Evolutionary conservation across 228 moss, liverwort and hornwort species (phyloP).

Genomic region (Sphagnum magellanicum): DNA sequence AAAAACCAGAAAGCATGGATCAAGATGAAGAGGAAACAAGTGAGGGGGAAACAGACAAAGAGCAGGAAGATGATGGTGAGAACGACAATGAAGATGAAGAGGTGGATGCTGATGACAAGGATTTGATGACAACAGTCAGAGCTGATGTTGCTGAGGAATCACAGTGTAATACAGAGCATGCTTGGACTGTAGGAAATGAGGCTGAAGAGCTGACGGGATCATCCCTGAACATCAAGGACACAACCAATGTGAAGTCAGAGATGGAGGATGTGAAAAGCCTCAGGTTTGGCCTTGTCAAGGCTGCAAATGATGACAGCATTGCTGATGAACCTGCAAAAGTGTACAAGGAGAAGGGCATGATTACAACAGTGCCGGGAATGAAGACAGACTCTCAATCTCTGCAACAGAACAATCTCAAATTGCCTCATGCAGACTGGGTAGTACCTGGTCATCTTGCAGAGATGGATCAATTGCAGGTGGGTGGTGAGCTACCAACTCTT

Average conservation of each 20-base stretch:
- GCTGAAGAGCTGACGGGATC: too few relatives aligned
- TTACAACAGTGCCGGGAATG: neutral
- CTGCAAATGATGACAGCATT: slow-evolving; percentile 5
- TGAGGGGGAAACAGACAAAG: slow-evolving; percentile 10
- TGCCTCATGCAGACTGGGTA: neutral
- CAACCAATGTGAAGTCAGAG: neutral
- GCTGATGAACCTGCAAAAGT: neutral
- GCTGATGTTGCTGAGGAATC: neutral
- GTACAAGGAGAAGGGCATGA: too few relatives aligned
- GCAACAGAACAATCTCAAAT: neutral
- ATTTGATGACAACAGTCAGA: too few relatives aligned
- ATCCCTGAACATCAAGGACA: neutral
- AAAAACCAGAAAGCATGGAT: slow-evolving; percentile 7
- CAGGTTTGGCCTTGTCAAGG: neutral
- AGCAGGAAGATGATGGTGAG: slow-evolving; percentile 10
- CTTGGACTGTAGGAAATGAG: too few relatives aligned
- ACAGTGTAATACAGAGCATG: neutral
- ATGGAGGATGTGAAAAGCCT: neutral
- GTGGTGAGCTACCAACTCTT: slow-evolving; percentile 10
- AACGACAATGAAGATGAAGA: neutral
- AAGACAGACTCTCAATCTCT: neutral
- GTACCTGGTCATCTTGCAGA: neutral
- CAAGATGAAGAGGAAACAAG: slow-evolving; percentile 12
- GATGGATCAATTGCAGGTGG: neutral
- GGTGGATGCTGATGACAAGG: neutral